Conservation (phyloP, 2,329 filamentous ascomycete genomes). For the Diaporthe batatas region DNA sequence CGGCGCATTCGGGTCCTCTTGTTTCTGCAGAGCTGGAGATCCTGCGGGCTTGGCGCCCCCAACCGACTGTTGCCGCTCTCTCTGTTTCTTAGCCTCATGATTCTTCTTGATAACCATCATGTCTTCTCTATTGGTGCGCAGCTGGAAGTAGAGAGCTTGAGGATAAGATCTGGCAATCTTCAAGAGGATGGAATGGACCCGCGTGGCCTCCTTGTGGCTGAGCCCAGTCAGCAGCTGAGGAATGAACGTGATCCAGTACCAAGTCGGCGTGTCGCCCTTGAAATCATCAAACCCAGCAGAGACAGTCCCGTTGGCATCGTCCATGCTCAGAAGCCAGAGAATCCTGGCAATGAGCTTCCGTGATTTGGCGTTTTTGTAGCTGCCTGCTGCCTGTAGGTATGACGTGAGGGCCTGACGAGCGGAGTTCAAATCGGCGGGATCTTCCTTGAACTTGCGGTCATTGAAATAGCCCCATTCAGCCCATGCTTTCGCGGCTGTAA, state of each 20-base stretch:
- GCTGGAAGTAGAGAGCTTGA: conserved; percentile 94
- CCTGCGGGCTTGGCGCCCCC: conserved; percentile 60
- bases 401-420: conserved; percentile 95
- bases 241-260: conserved; percentile 99
- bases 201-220: conserved; percentile 89
- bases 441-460: conserved; percentile 94
- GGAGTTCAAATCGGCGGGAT: conserved; percentile 83
- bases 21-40: conserved; percentile 66
- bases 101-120: conserved; percentile 92
- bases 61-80: conserved; percentile 62
- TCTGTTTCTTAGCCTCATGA: conserved; percentile 78
- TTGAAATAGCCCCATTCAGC: conserved; percentile 99
- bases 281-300: conserved; percentile 92
- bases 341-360: conserved; percentile 93
- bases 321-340: conserved; percentile 93
- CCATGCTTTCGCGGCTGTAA: conserved; percentile 96
- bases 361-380: conserved; percentile 97
- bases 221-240: conserved; percentile 94
- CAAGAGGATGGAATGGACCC: conserved; percentile 86
- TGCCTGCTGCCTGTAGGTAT: conserved; percentile 93
- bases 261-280: conserved; percentile 96
- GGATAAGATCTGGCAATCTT: conserved; percentile 97
- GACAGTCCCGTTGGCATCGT: conserved; percentile 87
- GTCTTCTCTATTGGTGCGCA: conserved; percentile 93
- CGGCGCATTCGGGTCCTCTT: conserved; percentile 57